A percentile compares a stretch with the other conserved stretches of the same genome.
Evolutionary conservation across 1,284 basidiomycete genomes (phyloP).

Genomic region (Ceratobasidium sp.): DNA sequence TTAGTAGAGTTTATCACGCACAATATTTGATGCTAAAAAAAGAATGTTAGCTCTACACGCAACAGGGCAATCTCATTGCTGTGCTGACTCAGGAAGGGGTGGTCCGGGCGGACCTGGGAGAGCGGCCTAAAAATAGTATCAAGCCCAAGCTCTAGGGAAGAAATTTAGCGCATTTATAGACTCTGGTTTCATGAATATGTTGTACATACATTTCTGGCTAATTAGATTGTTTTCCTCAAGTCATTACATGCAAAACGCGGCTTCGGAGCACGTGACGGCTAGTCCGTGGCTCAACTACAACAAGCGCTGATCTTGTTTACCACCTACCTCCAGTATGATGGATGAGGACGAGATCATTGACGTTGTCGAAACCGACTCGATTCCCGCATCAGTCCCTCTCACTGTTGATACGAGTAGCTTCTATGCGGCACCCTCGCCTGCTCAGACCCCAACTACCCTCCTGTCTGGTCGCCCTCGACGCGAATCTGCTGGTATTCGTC

Average conservation of each 20-base stretch:
- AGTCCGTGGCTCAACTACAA: not conserved
- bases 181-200: too few relatives aligned
- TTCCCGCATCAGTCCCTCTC: constrained; percentile 1
- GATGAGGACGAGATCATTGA: constrained; percentile 37
- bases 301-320: constrained; percentile 1
- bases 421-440: constrained; percentile 27
- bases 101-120: constrained; percentile 59
- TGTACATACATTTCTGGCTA: too few relatives aligned
- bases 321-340: not conserved
- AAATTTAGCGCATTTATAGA: too few relatives aligned
- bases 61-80: constrained; percentile 74
- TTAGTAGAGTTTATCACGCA: constrained; percentile 46
- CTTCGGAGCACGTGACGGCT: not conserved
- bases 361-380: constrained; percentile 18
- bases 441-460: constrained; percentile 31
- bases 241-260: too few relatives aligned
- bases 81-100: constrained; percentile 85
- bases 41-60: constrained; percentile 72
- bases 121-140: constrained; percentile 44
- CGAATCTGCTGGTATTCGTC: constrained; percentile 37
- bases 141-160: constrained; percentile 57
- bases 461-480: constrained; percentile 34
- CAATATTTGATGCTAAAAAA: not conserved
- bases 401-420: constrained; percentile 32
- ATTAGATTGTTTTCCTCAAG: too few relatives aligned